phyloP scores from a whole-genome alignment of 306 rosid species.

The Vigna nakashimae region DNA sequence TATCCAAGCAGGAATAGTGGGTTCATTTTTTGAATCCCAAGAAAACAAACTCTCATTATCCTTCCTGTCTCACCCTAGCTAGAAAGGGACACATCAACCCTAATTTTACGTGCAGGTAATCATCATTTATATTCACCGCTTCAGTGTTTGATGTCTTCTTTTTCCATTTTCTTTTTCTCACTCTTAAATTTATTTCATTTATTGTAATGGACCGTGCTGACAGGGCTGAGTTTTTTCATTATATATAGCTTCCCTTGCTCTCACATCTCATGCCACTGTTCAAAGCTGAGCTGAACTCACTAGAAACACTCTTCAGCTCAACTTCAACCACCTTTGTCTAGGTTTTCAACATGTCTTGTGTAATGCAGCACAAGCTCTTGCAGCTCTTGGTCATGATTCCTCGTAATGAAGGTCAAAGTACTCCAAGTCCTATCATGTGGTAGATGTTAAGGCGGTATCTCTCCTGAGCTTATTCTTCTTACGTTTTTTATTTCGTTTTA shows the following conservation, averaged over 20 bases:
- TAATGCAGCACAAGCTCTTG: neutral
- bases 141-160: conserved; percentile 52
- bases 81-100: conserved; percentile 74
- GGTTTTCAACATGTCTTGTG: conserved; percentile 14
- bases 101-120: conserved; percentile 60
- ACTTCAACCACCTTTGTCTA: neutral
- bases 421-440: conserved; percentile 12
- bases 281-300: conserved; percentile 18
- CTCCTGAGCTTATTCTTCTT: conserved; percentile 90
- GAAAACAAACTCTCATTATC: conserved; percentile 75
- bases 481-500: neutral
- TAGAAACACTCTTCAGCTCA: neutral
- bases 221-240: conserved; percentile 24
- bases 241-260: conserved; percentile 45
- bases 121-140: conserved; percentile 54
- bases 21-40: conserved; percentile 70
- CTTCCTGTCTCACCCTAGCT: conserved; percentile 59
- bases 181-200: conserved; percentile 32
- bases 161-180: conserved; percentile 20
- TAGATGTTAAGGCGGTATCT: conserved; percentile 70
- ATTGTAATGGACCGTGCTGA: conserved; percentile 23
- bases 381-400: conserved; percentile 28
- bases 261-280: conserved; percentile 44
- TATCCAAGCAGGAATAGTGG: conserved; percentile 39
- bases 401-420: conserved; percentile 6